Conservation (phyloP, 495 filamentous ascomycete genomes). For the Aspergillus avenaceus region DNA sequence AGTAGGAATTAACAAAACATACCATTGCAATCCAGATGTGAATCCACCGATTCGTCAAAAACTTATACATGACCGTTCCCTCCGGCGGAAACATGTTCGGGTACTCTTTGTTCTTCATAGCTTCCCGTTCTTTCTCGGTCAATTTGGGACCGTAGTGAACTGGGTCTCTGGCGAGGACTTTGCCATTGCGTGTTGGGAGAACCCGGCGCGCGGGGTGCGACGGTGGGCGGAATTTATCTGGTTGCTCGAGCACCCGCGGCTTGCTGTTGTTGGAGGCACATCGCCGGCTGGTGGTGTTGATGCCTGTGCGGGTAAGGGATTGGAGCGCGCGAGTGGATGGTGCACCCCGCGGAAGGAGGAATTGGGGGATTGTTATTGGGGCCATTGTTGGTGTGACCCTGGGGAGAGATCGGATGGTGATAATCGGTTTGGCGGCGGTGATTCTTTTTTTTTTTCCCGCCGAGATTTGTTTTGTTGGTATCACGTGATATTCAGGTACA, state of each 20-base stretch:
- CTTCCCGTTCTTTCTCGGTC: constrained; percentile 52
- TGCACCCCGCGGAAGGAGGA: constrained; percentile 40
- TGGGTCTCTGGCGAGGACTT: constrained; percentile 27
- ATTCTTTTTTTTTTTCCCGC: background rate
- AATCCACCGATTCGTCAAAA: constrained; percentile 66
- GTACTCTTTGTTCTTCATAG: constrained; percentile 63
- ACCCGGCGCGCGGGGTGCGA: constrained; percentile 68
- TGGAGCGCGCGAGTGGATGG: constrained; percentile 28
- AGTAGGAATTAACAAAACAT: too few species aligned
- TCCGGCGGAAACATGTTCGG: constrained; percentile 76
- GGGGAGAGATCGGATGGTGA: background rate
- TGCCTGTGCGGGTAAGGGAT: constrained; percentile 12
- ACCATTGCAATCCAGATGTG: constrained; percentile 80
- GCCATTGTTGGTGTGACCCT: constrained; percentile 9
- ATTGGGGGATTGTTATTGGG: constrained; percentile 30
- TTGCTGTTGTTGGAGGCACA: constrained; percentile 34
- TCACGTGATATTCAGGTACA: too few species aligned
- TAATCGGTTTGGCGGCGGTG: too few species aligned
- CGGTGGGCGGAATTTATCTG: constrained; percentile 77
- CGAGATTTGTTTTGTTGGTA: background rate
- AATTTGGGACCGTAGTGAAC: constrained; percentile 64
- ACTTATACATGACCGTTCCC: constrained; percentile 70
- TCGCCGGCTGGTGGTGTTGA: constrained; percentile 13
- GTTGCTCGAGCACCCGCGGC: constrained; percentile 67
- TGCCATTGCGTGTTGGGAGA: constrained; percentile 26